These are phyloP conservation scores for Aspergillus asperescens DNA, from an alignment of 495 filamentous ascomycete species.

Conservation along the genomic window DNA sequence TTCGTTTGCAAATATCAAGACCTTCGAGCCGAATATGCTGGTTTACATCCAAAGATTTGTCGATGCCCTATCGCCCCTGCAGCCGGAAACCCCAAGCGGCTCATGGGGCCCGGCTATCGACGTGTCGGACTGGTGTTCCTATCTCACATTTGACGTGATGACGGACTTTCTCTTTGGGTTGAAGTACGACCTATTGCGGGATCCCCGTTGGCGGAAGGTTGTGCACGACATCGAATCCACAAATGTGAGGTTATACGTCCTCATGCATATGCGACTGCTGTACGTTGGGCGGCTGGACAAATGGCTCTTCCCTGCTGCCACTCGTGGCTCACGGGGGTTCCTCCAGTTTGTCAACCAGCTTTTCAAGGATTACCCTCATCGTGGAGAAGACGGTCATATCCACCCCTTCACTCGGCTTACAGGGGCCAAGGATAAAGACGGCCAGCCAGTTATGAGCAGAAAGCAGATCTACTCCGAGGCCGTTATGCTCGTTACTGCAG, in stretches of 20 bases:
- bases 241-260: background rate
- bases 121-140: background rate
- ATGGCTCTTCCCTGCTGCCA: background rate
- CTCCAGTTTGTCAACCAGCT: no score
- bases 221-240: background rate
- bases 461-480: no score
- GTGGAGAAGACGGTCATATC: no score
- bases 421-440: no score
- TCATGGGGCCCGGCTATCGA: no score
- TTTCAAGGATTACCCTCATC: background rate
- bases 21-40: no score
- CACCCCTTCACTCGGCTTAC: no score
- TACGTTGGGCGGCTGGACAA: background rate
- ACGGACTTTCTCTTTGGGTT: slow-evolving; percentile 7
- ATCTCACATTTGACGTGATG: slow-evolving; percentile 13
- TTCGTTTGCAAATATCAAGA: no score
- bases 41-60: no score
- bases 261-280: background rate
- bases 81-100: no score
- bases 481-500: slow-evolving; percentile 32
- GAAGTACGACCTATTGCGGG: background rate
- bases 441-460: no score
- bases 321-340: background rate
- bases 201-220: background rate
- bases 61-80: no score